Evolutionary conservation across 2,329 filamentous ascomycete species (phyloP), one percentile per base, ranked within the genome.

Genomic region (Exutisphaerella laricina): DNA sequence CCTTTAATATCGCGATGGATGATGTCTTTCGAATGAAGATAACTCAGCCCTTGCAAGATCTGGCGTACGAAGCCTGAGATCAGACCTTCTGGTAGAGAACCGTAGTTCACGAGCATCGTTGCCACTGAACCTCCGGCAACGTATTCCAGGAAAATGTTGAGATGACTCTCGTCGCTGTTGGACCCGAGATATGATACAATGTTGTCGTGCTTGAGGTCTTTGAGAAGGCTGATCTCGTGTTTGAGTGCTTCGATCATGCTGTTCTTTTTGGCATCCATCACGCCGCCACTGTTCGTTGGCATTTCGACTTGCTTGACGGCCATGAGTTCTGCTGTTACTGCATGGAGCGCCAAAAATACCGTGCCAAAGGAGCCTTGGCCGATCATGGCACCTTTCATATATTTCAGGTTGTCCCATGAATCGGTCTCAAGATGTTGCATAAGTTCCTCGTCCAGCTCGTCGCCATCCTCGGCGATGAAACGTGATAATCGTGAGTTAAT

Each of bases 121-220:
- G 94, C 92, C 18, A 98, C 94, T 9, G 90, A 97, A 33, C 92
- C 92, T 67, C 92, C 92, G 12, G 92, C 87, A 22, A 98, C 92
- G 65, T 98, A 98, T 68, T 98, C 92, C 61, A 98, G 81, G 80
- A 98, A 98, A 84, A 98, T 98, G 71, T 98, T 98, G 58, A 98
- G 80, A 64, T 90, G 84, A 42, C 89, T 84, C 13, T 87, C 80
- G 49, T 94, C 92, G 6, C 88, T 90, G 59, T 89, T 90, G 56
- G 89, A 96, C 47, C 92, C 92, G 5, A 98, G 80, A 62, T 98
- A 98, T 64, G 96, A 92, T 64, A 98, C 92, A 62, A 98, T 97
- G 64, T 98, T 97, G 43, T 87, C 80, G 61, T 98, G 92, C 60
- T 94, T 88, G 37, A 98, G 80, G 55, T 96, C 92, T 51, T 92